A percentile compares a stretch with the other conserved stretches of the same genome.
Evolutionary conservation across 1,139 yeast species (phyloP).

Genomic region (Yamadazyma blattariae): DNA sequence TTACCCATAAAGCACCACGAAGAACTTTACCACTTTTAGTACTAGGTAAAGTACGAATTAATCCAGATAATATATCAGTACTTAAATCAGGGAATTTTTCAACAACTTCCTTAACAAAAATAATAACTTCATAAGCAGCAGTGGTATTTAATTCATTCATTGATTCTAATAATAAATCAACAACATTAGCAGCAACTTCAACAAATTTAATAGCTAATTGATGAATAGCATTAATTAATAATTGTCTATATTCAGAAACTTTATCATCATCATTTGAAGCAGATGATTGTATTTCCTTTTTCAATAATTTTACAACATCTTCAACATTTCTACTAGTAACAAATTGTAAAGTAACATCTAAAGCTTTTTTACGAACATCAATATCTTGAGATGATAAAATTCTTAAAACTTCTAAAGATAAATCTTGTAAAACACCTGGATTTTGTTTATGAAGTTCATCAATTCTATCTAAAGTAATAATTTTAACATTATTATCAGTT

Average conservation of each 20-base stretch:
- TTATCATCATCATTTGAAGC: slow-evolving; percentile 69
- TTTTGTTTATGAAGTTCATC: slow-evolving; percentile 68
- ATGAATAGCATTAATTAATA: slow-evolving; percentile 85
- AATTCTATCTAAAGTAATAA: slow-evolving; percentile 86
- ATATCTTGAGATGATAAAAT: slow-evolving; percentile 84
- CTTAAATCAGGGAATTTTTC: slow-evolving; percentile 88
- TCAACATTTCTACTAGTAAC: slow-evolving; percentile 89
- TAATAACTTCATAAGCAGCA: slow-evolving; percentile 86
- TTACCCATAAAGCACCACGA: slow-evolving; percentile 92
- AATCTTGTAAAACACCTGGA: slow-evolving; percentile 84
- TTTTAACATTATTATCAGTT: slow-evolving; percentile 89
- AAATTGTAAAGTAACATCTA: slow-evolving; percentile 76
- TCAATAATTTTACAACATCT: slow-evolving; percentile 86
- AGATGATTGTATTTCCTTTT: slow-evolving; percentile 84
- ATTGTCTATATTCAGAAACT: slow-evolving; percentile 81
- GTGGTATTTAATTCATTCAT: slow-evolving; percentile 78
- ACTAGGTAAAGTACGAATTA: slow-evolving; percentile 59
- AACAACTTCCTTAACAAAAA: slow-evolving; percentile 89
- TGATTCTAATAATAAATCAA: slow-evolving; percentile 82
- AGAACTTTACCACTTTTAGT: slow-evolving; percentile 87
- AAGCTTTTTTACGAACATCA: slow-evolving; percentile 86
- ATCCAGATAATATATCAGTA: slow-evolving; percentile 59
- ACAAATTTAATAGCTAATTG: slow-evolving; percentile 84
- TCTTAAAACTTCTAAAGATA: slow-evolving; percentile 82
- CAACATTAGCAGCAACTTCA: slow-evolving; percentile 90